Percentiles rank a stretch among this genome's conserved stretches.
phyloP scores from a whole-genome alignment of 2,329 filamentous ascomycete species.

The Mycosphaerelloides madeirae region DNA sequence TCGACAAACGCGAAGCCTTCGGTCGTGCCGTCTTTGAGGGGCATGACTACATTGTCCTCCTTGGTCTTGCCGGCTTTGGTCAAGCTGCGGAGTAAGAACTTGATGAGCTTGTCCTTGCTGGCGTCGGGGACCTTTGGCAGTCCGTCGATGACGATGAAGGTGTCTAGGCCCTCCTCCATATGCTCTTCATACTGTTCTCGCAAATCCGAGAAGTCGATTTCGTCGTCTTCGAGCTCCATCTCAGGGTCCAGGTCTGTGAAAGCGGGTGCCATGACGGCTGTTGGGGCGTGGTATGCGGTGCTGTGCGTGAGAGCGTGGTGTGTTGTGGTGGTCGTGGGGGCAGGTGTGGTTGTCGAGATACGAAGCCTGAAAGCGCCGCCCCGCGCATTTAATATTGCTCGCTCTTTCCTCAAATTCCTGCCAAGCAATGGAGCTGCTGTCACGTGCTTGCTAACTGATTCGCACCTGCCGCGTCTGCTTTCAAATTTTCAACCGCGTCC shows the following conservation, averaged over 20 bases:
- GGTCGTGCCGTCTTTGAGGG: slow-evolving; percentile 79
- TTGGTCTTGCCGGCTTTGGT: slow-evolving; percentile 77
- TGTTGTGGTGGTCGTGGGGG: too few species aligned
- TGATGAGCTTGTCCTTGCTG: slow-evolving; percentile 88
- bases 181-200: slow-evolving; percentile 70
- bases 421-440: too few species aligned
- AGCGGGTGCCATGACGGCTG: slow-evolving; percentile 69
- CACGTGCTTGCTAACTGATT: too few species aligned
- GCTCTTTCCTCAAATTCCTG: too few species aligned
- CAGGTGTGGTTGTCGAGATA: too few species aligned
- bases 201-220: slow-evolving; percentile 67
- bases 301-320: too few species aligned
- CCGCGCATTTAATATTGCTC: too few species aligned
- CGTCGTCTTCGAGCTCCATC: slow-evolving; percentile 78
- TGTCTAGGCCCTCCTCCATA: slow-evolving; percentile 90
- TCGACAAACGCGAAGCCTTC: slow-evolving; percentile 95
- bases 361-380: too few species aligned
- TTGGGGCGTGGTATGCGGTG: too few species aligned
- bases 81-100: slow-evolving; percentile 92
- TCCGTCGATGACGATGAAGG: slow-evolving; percentile 82
- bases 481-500: too few species aligned
- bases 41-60: slow-evolving; percentile 91
- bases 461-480: too few species aligned
- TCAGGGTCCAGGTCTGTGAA: slow-evolving; percentile 86
- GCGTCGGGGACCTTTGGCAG: slow-evolving; percentile 85